phyloP scores from a whole-genome alignment of 208 protist genomes.

The Crithidia sp. region DNA sequence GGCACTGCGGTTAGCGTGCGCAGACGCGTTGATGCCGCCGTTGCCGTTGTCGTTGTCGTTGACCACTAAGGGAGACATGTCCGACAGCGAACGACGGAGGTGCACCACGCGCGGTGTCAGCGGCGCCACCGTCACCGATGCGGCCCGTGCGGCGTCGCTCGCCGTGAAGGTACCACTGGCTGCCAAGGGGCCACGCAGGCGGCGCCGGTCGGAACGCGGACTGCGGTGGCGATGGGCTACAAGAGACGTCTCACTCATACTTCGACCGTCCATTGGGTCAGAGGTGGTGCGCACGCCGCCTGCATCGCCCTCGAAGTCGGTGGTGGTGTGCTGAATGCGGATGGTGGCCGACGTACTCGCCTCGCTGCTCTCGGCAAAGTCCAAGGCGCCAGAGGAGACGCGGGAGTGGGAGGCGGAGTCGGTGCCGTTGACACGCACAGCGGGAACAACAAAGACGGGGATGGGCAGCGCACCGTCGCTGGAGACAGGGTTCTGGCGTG shows the following conservation, averaged over 20 bases:
- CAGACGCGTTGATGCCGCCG: no score
- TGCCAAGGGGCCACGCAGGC: not conserved
- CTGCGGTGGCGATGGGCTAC: no score
- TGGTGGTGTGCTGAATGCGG: not conserved
- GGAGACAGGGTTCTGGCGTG: not conserved
- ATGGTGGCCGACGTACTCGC: constrained; percentile 2
- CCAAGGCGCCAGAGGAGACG: not conserved
- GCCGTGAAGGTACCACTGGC: constrained; percentile 6
- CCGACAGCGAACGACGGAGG: not conserved
- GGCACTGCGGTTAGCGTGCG: not conserved
- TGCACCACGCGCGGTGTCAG: not conserved
- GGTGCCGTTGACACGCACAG: not conserved
- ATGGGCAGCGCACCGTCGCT: not conserved
- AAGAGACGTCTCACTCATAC: no score
- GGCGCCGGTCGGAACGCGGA: no score
- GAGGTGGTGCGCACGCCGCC: not conserved
- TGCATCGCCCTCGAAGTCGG: not conserved
- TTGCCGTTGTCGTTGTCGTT: no score
- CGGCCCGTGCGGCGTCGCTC: constrained; percentile 2
- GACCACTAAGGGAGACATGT: not conserved
- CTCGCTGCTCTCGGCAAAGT: not conserved
- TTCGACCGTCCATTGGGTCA: no score
- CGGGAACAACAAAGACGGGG: not conserved
- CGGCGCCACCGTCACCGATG: not conserved
- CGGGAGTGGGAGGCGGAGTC: not conserved